Evolutionary conservation across 1,284 basidiomycete species (phyloP).

Genomic region (Boletellus dicymbophilus): DNA sequence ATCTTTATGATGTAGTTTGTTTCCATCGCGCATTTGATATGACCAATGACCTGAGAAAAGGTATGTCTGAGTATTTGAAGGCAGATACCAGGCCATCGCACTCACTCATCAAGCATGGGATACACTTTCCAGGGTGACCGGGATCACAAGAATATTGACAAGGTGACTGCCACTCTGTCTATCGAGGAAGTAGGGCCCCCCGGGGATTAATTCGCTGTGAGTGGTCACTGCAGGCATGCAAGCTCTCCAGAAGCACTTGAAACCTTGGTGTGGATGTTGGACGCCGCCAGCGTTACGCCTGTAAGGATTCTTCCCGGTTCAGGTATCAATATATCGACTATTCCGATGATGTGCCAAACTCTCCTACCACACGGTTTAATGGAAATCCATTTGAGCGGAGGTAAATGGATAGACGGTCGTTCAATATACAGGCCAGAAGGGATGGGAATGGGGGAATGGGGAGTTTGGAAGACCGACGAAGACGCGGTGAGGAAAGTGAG

Average conservation of each 20-base stretch:
- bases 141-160: conserved; percentile 74
- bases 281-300: conserved; percentile 27
- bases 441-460: conserved; percentile 78
- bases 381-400: conserved; percentile 76
- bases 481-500: conserved; percentile 54
- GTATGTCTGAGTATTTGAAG: conserved; percentile 33
- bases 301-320: conserved; percentile 70
- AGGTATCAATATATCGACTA: conserved; percentile 61
- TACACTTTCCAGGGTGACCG: conserved; percentile 54
- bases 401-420: conserved; percentile 53
- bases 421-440: conserved; percentile 54
- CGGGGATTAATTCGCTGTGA: conserved; percentile 25
- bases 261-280: conserved; percentile 45
- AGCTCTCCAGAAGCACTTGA: conserved; percentile 39
- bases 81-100: neutral
- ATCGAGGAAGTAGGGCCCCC: neutral
- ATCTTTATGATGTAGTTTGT: conserved; percentile 51
- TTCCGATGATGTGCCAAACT: conserved; percentile 45
- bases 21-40: conserved; percentile 87
- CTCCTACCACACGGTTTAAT: conserved; percentile 56
- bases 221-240: conserved; percentile 52
- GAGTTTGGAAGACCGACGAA: conserved; percentile 62
- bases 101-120: conserved; percentile 46
- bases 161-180: conserved; percentile 52
- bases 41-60: conserved; percentile 55